Evolutionary conservation across 2,329 filamentous ascomycete genomes (phyloP).

Genomic region (Lecanicillium sp.): DNA sequence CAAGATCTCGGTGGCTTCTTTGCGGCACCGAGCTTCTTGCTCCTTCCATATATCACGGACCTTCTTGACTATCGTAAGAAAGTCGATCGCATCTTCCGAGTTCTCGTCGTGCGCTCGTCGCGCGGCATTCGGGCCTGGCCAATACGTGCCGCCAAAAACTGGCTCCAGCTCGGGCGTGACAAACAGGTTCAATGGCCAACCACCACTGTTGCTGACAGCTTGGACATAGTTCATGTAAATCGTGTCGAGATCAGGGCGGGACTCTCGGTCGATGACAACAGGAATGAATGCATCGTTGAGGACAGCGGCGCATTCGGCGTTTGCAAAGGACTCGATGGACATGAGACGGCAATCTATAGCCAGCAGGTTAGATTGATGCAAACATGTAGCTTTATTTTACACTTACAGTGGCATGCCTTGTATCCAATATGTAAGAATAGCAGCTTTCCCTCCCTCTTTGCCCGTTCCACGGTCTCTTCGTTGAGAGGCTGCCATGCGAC

Average conservation of each 20-base stretch:
- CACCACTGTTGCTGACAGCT: conserved; percentile 81
- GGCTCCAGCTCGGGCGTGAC: conserved; percentile 88
- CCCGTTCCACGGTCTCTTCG: conserved; percentile 67
- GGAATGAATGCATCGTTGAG: conserved; percentile 87
- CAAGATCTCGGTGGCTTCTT: conserved; percentile 78
- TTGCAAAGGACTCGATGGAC: conserved; percentile 85
- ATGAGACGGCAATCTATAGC: conserved; percentile 76
- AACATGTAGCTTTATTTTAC: conserved; percentile 13
- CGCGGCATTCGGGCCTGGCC: conserved; percentile 68
- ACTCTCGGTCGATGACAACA: conserved; percentile 87
- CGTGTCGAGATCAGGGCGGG: conserved; percentile 86
- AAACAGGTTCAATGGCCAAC: conserved; percentile 97
- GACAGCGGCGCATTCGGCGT: conserved; percentile 70
- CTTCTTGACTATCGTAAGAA: conserved; percentile 77
- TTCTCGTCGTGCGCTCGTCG: conserved; percentile 30
- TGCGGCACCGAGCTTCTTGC: conserved; percentile 74
- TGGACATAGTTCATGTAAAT: conserved; percentile 99
- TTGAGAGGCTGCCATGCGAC: conserved; percentile 92
- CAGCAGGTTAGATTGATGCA: neutral
- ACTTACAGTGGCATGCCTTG: conserved; percentile 86
- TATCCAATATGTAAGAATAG: conserved; percentile 95
- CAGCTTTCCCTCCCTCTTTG: conserved; percentile 75
- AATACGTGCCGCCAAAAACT: conserved; percentile 94
- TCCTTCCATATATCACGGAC: conserved; percentile 70
- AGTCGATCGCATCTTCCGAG: conserved; percentile 62